phyloP scores from a whole-genome alignment of 345 rosid genomes.

The Brassica napus region DNA sequence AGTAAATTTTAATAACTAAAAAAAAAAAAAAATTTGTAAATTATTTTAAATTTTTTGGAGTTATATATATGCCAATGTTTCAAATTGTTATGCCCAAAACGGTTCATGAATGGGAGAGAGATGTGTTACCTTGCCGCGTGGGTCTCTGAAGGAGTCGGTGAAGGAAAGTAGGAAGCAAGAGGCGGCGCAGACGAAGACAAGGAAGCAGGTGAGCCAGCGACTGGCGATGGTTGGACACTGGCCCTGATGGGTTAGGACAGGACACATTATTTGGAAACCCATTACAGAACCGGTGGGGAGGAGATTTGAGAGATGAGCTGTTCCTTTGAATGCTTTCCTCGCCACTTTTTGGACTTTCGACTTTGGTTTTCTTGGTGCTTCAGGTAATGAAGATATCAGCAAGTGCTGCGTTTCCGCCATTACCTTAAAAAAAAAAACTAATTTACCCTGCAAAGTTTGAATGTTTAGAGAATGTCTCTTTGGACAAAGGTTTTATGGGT shows the following conservation, averaged over 20 bases:
- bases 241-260: conserved; percentile 64
- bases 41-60: no score
- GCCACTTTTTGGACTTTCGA: conserved; percentile 48
- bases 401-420: conserved; percentile 24
- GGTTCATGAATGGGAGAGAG: not conserved
- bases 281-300: conserved; percentile 74
- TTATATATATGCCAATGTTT: no score
- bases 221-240: conserved; percentile 50
- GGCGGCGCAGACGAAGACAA: conserved; percentile 44
- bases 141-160: conserved; percentile 67
- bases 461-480: not conserved
- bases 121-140: conserved; percentile 52
- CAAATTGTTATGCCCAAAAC: not conserved
- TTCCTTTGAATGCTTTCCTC: conserved; percentile 69
- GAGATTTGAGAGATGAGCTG: conserved; percentile 59
- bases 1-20: no score
- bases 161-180: conserved; percentile 61
- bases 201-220: conserved; percentile 43
- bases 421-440: not conserved
- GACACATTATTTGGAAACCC: conserved; percentile 66
- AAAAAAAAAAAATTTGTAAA: no score
- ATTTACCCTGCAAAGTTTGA: not conserved
- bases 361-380: conserved; percentile 44
- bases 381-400: conserved; percentile 28
- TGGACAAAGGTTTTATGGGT: conserved; percentile 23